Evolutionary conservation across 2,329 filamentous ascomycete species (phyloP), one percentile per base, ranked within the genome.

Genomic region (Xylaria sp.): DNA sequence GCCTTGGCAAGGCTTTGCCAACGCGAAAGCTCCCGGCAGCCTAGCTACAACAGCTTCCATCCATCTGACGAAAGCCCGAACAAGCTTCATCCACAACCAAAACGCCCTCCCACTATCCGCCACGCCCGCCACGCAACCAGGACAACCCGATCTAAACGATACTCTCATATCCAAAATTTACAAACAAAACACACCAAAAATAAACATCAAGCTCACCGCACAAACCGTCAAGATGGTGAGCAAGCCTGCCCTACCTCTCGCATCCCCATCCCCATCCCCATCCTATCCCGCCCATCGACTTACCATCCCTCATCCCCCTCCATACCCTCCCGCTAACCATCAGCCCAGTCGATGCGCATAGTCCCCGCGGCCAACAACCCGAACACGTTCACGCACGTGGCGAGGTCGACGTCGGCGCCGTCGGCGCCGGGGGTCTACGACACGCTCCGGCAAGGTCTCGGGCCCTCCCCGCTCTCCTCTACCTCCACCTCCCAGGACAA

Each of bases 361-460:
- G 85, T 91, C 64, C 94, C 94, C 71, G 72, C 85, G 57, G 74
- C 86, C 66, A 70, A 78, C 63, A 84, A 93, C 79, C 75, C 85
- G 66, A 84, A 80, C 64, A 81, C 83, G 70, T 87, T 84, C 76
- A 81, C 79, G 67, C 88, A 89, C 77, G 76, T 80, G 64, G 67
- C 80, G 53, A 73, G 81, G 70, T 82, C 81, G 62, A 81, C 83
- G 65, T 85, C 84, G 51, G 94, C 94, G 3, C 94, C 94, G 64
- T 97, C 93, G 1, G 93, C 92, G 16, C 92, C 92, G 0, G 93
- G 93, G 64, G 81, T 97, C 61, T 92, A 95, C 81, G 94, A 97
- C 79, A 92, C 90, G 17, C 89, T 99, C 65, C 92, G 94, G 69
- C 80, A 87, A 60, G 92, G 92, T 75, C 82, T 96, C 62, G 85